Evolutionary conservation across 1,139 yeast species (phyloP).

Genomic region (Pneumocystis oryctolagi): DNA sequence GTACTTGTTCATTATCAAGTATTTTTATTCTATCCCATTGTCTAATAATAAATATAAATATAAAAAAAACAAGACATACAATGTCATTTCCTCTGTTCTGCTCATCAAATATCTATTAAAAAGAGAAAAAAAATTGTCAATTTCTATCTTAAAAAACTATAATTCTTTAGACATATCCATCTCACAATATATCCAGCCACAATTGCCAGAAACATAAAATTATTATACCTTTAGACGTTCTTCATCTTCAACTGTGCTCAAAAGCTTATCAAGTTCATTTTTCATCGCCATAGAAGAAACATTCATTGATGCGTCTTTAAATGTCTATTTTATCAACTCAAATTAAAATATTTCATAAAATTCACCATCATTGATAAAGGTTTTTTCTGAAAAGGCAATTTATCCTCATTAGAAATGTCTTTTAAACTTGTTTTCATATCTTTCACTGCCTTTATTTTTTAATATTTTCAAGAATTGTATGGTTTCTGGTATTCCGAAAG

Average conservation of each 20-base stretch:
- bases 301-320: slow-evolving; percentile 87
- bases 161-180: background rate
- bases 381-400: background rate
- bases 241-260: slow-evolving; percentile 56
- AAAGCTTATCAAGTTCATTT: slow-evolving; percentile 76
- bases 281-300: slow-evolving; percentile 98
- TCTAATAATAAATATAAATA: slow-evolving; percentile 4
- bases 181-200: background rate
- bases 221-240: slow-evolving; percentile 30
- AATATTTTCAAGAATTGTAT: background rate
- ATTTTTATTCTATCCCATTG: slow-evolving; percentile 96
- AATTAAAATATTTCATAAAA: background rate
- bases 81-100: slow-evolving; percentile 53
- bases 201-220: background rate
- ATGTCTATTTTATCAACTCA: slow-evolving; percentile 32
- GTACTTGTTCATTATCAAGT: slow-evolving; percentile 77
- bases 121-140: slow-evolving; percentile 87
- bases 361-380: background rate
- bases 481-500: background rate
- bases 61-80: background rate
- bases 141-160: slow-evolving; percentile 63
- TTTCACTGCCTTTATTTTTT: background rate
- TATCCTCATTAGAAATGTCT: background rate
- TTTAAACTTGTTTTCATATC: background rate
- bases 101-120: slow-evolving; percentile 85